Base-by-base conservation (phyloP, 1,139 yeast species). In the Geotrichum reessii region DNA sequence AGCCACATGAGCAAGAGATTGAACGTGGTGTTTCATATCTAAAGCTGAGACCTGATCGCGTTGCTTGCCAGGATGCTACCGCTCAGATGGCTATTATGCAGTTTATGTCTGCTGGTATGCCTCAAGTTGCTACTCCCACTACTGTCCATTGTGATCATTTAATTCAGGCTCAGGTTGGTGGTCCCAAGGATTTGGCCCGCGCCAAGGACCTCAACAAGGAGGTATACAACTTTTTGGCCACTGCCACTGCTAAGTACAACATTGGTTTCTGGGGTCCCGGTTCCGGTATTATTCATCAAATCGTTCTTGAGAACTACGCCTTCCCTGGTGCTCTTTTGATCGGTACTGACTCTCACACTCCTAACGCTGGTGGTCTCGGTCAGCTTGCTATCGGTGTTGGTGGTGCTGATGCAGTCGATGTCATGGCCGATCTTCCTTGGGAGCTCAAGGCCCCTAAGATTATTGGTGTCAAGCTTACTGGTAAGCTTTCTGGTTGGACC, bases 191-290 rank as follows among this genome's bases (percentile, higher is more conserved):
- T 74, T 80, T 93, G 71, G 76, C 78, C 59, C 76, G 81, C 49
- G 87, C 97, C 33, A 84, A 89, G 52, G 84, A 87, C 21, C 86
- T 90, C 58, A 93, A 93, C 78, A 84, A 86, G 69, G 99, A 93
- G 74, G 98, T 93, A 53, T 93, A 90, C 71, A 95, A 91, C 71
- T 93, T 93, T 76, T 78, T 93, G 66, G 87, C 87, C 73, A 83
- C 92, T 63, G 90, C 97, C 76, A 95, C 95, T 63, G 86, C 82
- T 66, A 91, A 88, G 74, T 93, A 91, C 72, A 97, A 97, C 62
- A 90, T 93, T 64, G 96, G 89, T 71, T 93, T 93, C 76, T 93
- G 99, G 99, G 97, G 97, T 14, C 98, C 99, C 17, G 99, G 99
- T 55, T 91, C 97, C 12, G 99, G 99, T 69, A 93, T 93, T 67